Evolutionary conservation across 192 early-diverging fungal genomes (phyloP).

Genomic region (Linnemannia elongata): DNA sequence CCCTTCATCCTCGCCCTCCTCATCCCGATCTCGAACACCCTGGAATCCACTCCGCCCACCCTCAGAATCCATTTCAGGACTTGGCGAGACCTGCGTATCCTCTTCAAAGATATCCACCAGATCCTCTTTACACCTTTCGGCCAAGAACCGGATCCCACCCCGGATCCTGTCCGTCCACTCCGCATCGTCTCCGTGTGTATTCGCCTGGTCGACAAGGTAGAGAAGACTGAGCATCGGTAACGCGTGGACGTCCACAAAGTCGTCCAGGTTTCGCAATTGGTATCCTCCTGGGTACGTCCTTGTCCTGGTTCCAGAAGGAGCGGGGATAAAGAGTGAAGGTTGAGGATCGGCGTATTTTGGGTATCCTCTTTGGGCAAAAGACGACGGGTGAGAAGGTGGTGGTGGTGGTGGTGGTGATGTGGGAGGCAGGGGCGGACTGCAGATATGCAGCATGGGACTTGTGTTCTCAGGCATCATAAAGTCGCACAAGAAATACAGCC

Average conservation of each 20-base stretch:
- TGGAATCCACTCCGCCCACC: not conserved
- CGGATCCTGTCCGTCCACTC: constrained; percentile 10
- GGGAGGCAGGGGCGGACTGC: not conserved
- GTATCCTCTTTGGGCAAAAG: not conserved
- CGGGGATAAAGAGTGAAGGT: too few relatives aligned
- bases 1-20: not conserved
- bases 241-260: constrained; percentile 2
- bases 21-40: not conserved
- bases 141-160: constrained; percentile 21
- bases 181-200: not conserved
- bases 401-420: not conserved
- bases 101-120: not conserved
- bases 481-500: constrained; percentile 41
- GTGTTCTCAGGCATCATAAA: constrained; percentile 14
- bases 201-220: constrained; percentile 17
- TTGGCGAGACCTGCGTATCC: not conserved
- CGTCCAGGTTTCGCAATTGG: constrained; percentile 3
- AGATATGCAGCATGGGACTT: constrained; percentile 16
- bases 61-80: too few relatives aligned
- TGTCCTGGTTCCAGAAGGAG: not conserved
- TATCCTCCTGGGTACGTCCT: not conserved
- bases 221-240: constrained; percentile 38
- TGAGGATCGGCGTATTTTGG: not conserved
- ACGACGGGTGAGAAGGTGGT: not conserved
- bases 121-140: not conserved